Evolutionary conservation across 208 protist genomes (phyloP), one percentile per base, ranked within the genome.

Genomic region (Acanthamoeba lenticulata): DNA sequence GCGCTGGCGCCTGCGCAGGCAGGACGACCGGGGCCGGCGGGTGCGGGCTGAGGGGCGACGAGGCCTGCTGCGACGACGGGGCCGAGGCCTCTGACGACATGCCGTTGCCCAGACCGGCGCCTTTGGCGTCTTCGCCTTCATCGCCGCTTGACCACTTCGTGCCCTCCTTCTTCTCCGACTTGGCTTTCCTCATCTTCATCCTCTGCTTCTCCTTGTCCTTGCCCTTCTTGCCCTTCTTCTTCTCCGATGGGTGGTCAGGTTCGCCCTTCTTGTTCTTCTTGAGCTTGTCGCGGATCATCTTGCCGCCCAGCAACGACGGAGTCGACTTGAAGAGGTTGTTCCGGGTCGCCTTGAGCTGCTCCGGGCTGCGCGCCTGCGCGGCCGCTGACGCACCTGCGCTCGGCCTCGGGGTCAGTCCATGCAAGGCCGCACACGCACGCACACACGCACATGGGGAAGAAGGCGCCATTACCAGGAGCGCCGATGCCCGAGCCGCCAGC

Each of bases 301-400:
- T 36, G 17, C 27, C 45, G 0, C 45, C 32, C n/a, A 13, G 5
- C 0, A 86, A 38, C 1, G 42, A 45, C 24, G 45, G 45, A 19
- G 77, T 57, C 1, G 44, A 55, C 52, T 86, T 45, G 77, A 86
- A 86, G 77, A 86, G 45, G 77, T 86, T 86, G 44, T 55, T 57
- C 27, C 34, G 19, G 11, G 45, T 55, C 45, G 44, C 19, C 44
- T 86, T 24, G 15, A 86, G 77, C n/a, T 55, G 7, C 34, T 27
- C 21, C 32, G n/a, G 17, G 32, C 36, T 86, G 19, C 34, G 65
- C 27, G 65, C 13, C 29, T 34, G 7, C 65, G 7, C n/a, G n/a
- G n/a, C 27, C n/a, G 74, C n/a, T 52, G 74, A 7, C 17, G 17
- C 34, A 47, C 15, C 74, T 52, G 6, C 1, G 7, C 15, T 90